Conservation (phyloP, 208 protist species). For the Tetramitus jugosus region DNA sequence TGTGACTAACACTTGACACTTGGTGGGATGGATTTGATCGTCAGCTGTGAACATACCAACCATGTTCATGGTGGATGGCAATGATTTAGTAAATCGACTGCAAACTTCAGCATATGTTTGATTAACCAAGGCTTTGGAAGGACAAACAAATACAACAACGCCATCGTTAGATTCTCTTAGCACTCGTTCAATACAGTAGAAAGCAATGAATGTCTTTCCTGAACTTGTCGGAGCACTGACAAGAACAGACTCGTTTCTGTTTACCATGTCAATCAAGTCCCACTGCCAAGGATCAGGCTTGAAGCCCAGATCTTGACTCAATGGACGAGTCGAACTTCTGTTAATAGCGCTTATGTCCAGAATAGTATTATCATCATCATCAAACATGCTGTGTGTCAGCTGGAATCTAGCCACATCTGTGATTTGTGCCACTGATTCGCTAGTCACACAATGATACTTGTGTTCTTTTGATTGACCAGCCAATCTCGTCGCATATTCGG, state of each 20-base stretch:
- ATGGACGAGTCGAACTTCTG: neutral
- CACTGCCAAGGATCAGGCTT: constrained; percentile 12
- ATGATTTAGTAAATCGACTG: neutral
- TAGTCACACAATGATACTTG: no score
- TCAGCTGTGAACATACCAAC: neutral
- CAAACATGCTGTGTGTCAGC: no score
- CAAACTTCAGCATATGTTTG: constrained; percentile 16
- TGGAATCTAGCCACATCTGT: no score
- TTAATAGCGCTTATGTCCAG: no score
- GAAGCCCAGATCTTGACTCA: neutral
- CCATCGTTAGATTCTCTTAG: neutral
- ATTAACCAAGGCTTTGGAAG: neutral
- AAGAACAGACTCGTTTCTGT: neutral
- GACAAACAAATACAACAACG: neutral
- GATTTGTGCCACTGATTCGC: no score
- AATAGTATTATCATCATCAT: no score
- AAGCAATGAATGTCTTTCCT: constrained; percentile 19
- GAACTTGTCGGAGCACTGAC: neutral
- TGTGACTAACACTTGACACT: constrained; percentile 10
- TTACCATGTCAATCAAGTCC: neutral
- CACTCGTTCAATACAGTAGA: neutral
- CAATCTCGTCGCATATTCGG: no score
- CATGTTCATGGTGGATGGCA: neutral
- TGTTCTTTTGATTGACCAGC: no score
- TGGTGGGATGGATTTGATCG: neutral